Base-by-base conservation (phyloP, 495 filamentous ascomycete species). In the Hypoxylon trugodes region DNA sequence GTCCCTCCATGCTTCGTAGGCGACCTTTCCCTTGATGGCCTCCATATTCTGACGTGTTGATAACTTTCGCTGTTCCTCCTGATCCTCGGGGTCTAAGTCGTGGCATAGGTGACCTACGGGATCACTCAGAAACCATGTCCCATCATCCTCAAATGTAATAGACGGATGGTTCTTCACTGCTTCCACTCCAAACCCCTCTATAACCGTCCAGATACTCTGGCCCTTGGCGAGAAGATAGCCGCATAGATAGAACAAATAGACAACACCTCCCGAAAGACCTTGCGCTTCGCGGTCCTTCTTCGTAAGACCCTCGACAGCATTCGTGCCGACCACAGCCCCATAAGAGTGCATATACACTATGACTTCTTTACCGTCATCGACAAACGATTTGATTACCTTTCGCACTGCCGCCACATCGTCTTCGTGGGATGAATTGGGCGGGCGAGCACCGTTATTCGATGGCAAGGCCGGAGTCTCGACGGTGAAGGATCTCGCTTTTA, bases 1-100 rank as follows among this genome's bases (percentile, higher is more conserved):
- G 2, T 56, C 48, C 41, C 51, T 60, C 78, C 77, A 80, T 2
- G 71, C 70, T 42, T 50, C 51, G 3, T 70, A 56, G 15, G 42
- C 50, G 2, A 54, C 47, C 6, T 42, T 10, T 18, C 59, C 57
- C 9, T 49, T 33, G 19, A 73, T 68, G 30, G 41, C 54, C 3
- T 28, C 41, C 13, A 62, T 38, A 24, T 73, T 75, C 46, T 68
- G 70, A 5, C 65, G 47, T 35, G 66, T 62, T 1, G 79, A 37
- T 12, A 48, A 25, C n/a, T 33, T 13, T 36, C 66, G 25, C 25
- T 63, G 66, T 45, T 36, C 58, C 13, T 71, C 66, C 40, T 73
- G 59, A 8, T 46, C 32, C 12, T 47, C 32, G 5, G 61, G 38
- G 13, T 59, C 54, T 1, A 67, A 53, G 8, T 73, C 74, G 25